Conservation (phyloP, 1,139 yeast species). For the Pichia sp. region DNA sequence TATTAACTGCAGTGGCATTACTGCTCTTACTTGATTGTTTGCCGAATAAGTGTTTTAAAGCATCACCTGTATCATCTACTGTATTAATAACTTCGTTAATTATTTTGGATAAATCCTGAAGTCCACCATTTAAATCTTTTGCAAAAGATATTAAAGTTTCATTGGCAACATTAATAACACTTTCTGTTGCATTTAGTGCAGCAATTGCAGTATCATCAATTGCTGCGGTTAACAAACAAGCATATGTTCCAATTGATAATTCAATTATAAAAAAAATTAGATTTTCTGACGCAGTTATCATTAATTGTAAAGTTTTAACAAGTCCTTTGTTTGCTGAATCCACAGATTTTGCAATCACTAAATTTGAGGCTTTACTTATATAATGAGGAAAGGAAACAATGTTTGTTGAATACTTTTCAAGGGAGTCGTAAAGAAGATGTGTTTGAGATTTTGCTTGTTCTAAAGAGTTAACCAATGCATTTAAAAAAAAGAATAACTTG, state of each 20-base stretch:
- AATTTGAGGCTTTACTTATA: constrained; percentile 48
- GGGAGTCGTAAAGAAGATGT: constrained; percentile 37
- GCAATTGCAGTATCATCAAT: constrained; percentile 66
- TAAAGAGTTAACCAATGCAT: constrained; percentile 37
- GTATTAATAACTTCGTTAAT: constrained; percentile 46
- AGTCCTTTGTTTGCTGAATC: constrained; percentile 42
- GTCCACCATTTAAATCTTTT: constrained; percentile 55
- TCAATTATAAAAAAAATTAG: constrained; percentile 62
- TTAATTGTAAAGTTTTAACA: constrained; percentile 34
- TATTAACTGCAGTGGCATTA: constrained; percentile 28
- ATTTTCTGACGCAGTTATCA: constrained; percentile 52
- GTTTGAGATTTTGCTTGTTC: constrained; percentile 33
- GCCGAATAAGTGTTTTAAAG: constrained; percentile 54
- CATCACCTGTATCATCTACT: constrained; percentile 29
- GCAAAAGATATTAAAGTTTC: constrained; percentile 49
- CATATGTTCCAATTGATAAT: constrained; percentile 75
- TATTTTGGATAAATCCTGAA: constrained; percentile 45
- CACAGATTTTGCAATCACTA: constrained; percentile 41
- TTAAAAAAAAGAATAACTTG: constrained; percentile 45
- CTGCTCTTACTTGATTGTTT: constrained; percentile 28
- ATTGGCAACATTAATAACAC: constrained; percentile 54
- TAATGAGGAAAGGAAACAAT: constrained; percentile 50
- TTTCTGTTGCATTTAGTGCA: constrained; percentile 68
- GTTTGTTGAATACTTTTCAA: constrained; percentile 41
- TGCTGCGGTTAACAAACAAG: constrained; percentile 71